Percentiles rank a stretch among this genome's conserved stretches.
phyloP scores from a whole-genome alignment of 257 asterid genomes.

The Linderniella brevidens region DNA sequence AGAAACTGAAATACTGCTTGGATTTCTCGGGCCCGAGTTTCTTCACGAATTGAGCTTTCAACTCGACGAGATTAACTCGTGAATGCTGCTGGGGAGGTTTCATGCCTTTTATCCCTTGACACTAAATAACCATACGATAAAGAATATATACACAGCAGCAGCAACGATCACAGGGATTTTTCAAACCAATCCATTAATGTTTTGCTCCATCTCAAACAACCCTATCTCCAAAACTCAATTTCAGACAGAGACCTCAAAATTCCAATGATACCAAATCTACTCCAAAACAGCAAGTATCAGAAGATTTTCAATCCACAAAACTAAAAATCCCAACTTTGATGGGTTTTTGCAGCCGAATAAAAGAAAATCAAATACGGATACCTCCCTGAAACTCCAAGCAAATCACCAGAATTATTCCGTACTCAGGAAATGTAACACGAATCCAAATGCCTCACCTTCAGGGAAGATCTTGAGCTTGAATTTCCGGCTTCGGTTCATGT shows the following conservation, averaged over 20 bases:
- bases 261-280: slow-evolving; percentile 34
- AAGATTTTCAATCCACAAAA: slow-evolving; percentile 18
- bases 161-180: slow-evolving; percentile 17
- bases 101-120: slow-evolving; percentile 26
- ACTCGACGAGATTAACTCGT: slow-evolving; percentile 58
- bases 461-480: slow-evolving; percentile 33
- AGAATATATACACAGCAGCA: slow-evolving; percentile 12
- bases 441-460: slow-evolving; percentile 23
- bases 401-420: slow-evolving; percentile 17
- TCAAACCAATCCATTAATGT: slow-evolving; percentile 33
- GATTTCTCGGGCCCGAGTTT: slow-evolving; percentile 64
- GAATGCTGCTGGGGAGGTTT: slow-evolving; percentile 63
- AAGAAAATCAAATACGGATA: slow-evolving; percentile 17
- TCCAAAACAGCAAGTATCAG: slow-evolving; percentile 41
- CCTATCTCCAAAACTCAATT: slow-evolving; percentile 10
- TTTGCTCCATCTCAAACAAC: slow-evolving; percentile 31
- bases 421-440: slow-evolving; percentile 13
- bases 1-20: slow-evolving; percentile 63
- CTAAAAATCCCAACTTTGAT: slow-evolving; percentile 14
- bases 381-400: slow-evolving; percentile 38
- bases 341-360: slow-evolving; percentile 18
- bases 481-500: slow-evolving; percentile 37
- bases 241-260: too few relatives aligned
- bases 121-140: slow-evolving; percentile 37
- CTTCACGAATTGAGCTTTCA: slow-evolving; percentile 60